phyloP scores from a whole-genome alignment of 805 yeast genomes.

The Candida maesae region DNA sequence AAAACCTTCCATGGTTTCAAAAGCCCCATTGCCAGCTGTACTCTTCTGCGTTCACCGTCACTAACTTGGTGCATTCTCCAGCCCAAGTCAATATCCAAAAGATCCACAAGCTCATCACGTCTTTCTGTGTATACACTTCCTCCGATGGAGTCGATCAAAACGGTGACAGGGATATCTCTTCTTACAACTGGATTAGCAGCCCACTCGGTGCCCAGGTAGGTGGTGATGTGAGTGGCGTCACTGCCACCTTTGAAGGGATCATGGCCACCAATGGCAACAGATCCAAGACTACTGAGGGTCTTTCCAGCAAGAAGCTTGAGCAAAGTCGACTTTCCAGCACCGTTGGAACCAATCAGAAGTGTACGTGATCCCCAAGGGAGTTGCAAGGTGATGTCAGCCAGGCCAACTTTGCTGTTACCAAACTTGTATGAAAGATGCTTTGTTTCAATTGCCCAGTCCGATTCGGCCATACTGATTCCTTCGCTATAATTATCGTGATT shows the following conservation, averaged over 20 bases:
- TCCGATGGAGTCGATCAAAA: conserved; percentile 77
- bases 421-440: conserved; percentile 66
- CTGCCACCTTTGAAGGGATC: conserved; percentile 76
- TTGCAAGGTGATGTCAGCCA: conserved; percentile 55
- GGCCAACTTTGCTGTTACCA: conserved; percentile 57
- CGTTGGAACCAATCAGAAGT: conserved; percentile 87
- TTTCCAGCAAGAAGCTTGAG: conserved; percentile 87
- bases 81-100: conserved; percentile 77
- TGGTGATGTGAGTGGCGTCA: conserved; percentile 47
- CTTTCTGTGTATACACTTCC: conserved; percentile 68
- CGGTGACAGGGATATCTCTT: conserved; percentile 84
- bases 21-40: conserved; percentile 90
- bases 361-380: conserved; percentile 74
- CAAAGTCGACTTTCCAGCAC: conserved; percentile 94
- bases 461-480: neutral
- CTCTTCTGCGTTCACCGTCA: conserved; percentile 94
- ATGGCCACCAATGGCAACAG: conserved; percentile 67
- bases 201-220: conserved; percentile 97
- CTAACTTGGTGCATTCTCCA: conserved; percentile 94
- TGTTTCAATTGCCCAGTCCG: conserved; percentile 52
- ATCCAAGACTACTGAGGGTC: conserved; percentile 73
- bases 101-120: conserved; percentile 67
- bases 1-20: conserved; percentile 85
- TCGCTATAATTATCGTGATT: no score
- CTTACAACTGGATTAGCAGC: conserved; percentile 86